Evolutionary conservation across 495 filamentous ascomycete genomes (phyloP).

Genomic region (Chaetomium cochliodes): DNA sequence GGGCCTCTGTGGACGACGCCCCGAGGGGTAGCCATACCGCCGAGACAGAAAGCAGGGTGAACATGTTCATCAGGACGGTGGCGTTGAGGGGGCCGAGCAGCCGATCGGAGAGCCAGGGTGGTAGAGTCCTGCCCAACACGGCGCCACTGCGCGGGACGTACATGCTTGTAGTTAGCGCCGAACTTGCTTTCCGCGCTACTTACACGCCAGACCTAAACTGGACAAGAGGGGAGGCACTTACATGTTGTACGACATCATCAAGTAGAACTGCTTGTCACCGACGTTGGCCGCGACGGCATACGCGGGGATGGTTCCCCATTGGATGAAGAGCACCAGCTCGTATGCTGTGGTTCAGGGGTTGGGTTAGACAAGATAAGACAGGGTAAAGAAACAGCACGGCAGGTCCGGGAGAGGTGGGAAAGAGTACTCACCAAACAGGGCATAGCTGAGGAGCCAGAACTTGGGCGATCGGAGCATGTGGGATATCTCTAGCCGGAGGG

Average conservation of each 20-base stretch:
- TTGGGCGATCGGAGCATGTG: slow-evolving; percentile 20
- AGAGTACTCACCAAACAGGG: slow-evolving; percentile 32
- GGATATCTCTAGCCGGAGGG: neutral
- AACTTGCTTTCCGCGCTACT: neutral
- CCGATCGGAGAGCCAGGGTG: slow-evolving; percentile 31
- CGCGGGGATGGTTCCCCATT: slow-evolving; percentile 36
- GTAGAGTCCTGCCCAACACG: slow-evolving; percentile 30
- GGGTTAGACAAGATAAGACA: neutral
- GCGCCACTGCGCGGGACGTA: slow-evolving; percentile 28
- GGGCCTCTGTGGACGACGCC: slow-evolving; percentile 16
- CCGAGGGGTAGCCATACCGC: slow-evolving; percentile 33
- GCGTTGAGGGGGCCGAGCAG: slow-evolving; percentile 33
- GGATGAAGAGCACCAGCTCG: slow-evolving; percentile 35
- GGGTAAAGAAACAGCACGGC: neutral
- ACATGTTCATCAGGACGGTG: slow-evolving; percentile 30
- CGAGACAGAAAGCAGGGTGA: slow-evolving; percentile 28
- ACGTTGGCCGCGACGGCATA: slow-evolving; percentile 31
- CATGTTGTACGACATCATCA: slow-evolving; percentile 40
- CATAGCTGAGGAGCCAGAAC: slow-evolving; percentile 32
- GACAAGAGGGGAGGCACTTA: slow-evolving; percentile 15
- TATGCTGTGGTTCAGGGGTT: slow-evolving; percentile 21
- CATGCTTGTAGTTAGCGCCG: neutral
- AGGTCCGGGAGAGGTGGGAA: neutral
- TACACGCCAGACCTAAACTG: neutral
- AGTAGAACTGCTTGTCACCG: slow-evolving; percentile 31